Evolutionary conservation across 306 rosid genomes (phyloP).

Genomic region (Prunus armeniaca): DNA sequence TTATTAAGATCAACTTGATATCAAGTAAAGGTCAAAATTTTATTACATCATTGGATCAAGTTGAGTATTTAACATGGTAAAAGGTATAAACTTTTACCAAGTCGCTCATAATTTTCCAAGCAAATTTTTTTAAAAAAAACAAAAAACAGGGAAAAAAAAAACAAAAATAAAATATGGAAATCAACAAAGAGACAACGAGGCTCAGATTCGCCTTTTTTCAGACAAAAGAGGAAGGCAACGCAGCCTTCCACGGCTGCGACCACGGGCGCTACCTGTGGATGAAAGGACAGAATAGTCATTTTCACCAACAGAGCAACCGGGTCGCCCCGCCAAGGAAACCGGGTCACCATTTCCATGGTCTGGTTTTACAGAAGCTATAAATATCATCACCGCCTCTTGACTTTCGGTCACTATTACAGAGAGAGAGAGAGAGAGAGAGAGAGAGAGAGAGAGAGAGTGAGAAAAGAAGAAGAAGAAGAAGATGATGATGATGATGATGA

Average conservation of each 20-base stretch:
- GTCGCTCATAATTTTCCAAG: not conserved
- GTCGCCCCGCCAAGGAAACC: conserved; percentile 42
- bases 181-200: not conserved
- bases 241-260: conserved; percentile 38
- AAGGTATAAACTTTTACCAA: too few species aligned
- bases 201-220: conserved; percentile 60
- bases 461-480: conserved; percentile 17
- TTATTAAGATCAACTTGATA: not conserved
- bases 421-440: conserved; percentile 1
- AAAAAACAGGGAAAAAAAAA: too few species aligned
- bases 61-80: too few species aligned
- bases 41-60: not conserved
- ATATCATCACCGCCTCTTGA: conserved; percentile 41
- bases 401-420: too few species aligned
- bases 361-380: conserved; percentile 2
- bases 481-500: not conserved
- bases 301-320: conserved; percentile 5
- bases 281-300: conserved; percentile 6
- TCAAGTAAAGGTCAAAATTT: not conserved
- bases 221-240: conserved; percentile 12
- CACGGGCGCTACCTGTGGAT: not conserved
- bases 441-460: conserved; percentile 5
- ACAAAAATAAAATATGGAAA: too few species aligned
- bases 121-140: not conserved
- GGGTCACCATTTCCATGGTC: conserved; percentile 11